Evolutionary conservation across 2,329 filamentous ascomycete genomes (phyloP), one percentile per base, ranked within the genome.

Genomic region (Pseudonectria buxi): DNA sequence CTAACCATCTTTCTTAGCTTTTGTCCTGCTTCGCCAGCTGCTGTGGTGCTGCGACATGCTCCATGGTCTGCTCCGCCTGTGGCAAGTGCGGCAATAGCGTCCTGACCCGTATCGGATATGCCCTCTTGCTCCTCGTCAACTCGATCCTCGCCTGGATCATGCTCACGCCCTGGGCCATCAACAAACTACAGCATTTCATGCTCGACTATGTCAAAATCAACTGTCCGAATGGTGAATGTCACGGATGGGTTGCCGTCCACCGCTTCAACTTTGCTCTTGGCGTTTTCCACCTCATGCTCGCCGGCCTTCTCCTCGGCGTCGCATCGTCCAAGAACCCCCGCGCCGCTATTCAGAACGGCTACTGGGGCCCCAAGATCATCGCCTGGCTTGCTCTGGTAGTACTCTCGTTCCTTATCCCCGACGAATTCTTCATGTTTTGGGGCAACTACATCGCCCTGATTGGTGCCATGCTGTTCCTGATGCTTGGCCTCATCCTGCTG

Each of bases 111-210:
- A 94, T 96, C 67, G 90, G 86, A 56, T 95, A 95, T 61, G 89
- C 92, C 46, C 78, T 96, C 55, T 83, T 98, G 44, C 84, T 98
- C 36, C 80, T 98, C 48, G 67, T 96, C 63, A 98, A 98, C 73
- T 95, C 90, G 40, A 95, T 96, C 46, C 62, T 96, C 33, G 90
- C 92, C 25, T 98, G 92, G 92, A 86, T 98, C 51, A 95, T 96
- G 87, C 87, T 98, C 67, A 98, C 92, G 14, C 86, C 88, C 35
- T 98, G 92, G 92, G 92, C 92, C 24, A 86, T 98, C 58, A 86
- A 95, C 55, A 96, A 96, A 61, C 73, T 98, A 6, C 81, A 96
- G 64, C 79, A 94, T 46, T 71, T 96, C 36, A 92, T 87, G 10
- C 74, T 98, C 47, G 88, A 96, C 64, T 96, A 95, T 57, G 89